phyloP scores from a whole-genome alignment of 1,284 basidiomycete species.

The Ceratobasidium sp. region DNA sequence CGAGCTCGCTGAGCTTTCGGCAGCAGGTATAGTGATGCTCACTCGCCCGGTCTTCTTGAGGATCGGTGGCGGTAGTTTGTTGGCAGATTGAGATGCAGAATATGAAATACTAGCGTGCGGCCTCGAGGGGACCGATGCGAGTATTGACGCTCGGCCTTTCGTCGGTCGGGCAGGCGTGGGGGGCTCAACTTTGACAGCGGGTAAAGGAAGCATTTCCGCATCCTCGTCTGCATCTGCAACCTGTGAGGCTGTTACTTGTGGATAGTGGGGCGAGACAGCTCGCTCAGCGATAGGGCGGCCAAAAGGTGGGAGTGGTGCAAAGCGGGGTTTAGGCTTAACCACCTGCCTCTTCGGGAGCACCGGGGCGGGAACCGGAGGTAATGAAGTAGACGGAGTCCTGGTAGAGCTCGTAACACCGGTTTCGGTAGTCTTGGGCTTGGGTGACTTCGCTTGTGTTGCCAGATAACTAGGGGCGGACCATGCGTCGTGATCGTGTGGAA shows the following conservation, averaged over 20 bases:
- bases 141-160: constrained; percentile 1
- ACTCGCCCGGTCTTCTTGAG: neutral
- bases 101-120: neutral
- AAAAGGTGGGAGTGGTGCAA: neutral
- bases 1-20: neutral
- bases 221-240: constrained; percentile 35
- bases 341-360: neutral
- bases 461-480: constrained; percentile 27
- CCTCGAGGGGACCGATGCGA: neutral
- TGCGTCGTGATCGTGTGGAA: constrained; percentile 32
- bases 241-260: constrained; percentile 31
- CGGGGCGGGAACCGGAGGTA: neutral
- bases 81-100: neutral
- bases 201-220: neutral
- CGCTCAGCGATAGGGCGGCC: neutral
- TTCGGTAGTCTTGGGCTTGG: neutral
- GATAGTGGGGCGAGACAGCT: constrained; percentile 1
- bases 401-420: neutral
- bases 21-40: neutral
- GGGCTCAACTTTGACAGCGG: constrained; percentile 11
- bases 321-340: neutral
- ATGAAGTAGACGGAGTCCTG: neutral
- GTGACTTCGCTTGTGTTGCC: neutral
- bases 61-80: neutral
- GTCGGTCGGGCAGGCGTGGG: constrained; percentile 4